phyloP scores from a whole-genome alignment of 2,329 filamentous ascomycete species.

The Talaromyces sp. region DNA sequence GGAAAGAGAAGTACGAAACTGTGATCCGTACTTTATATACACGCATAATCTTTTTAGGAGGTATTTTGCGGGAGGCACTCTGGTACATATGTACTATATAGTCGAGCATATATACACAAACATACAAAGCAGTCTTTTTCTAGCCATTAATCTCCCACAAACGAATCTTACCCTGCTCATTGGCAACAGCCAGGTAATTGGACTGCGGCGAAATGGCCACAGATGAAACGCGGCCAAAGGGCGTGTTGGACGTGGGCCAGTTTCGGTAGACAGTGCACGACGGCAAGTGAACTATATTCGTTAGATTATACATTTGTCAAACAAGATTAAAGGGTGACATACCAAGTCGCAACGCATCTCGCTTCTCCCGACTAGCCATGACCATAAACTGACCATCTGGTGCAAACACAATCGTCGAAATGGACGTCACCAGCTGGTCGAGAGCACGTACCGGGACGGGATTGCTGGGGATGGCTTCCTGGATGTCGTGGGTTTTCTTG shows the following conservation, averaged over 20 bases:
- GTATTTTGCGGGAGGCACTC: background rate
- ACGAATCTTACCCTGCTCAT: slow-evolving; percentile 80
- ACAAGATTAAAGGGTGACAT: slow-evolving; percentile 12
- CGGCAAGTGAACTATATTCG: slow-evolving; percentile 63
- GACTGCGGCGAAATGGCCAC: slow-evolving; percentile 64
- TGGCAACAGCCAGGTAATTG: slow-evolving; percentile 75
- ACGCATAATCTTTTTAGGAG: background rate
- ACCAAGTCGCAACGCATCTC: slow-evolving; percentile 73
- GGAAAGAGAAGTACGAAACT: slow-evolving; percentile 1
- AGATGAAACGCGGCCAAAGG: slow-evolving; percentile 74
- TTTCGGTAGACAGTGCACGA: slow-evolving; percentile 93
- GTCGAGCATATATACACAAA: background rate
- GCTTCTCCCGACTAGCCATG: slow-evolving; percentile 81
- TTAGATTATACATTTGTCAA: background rate
- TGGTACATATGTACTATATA: background rate
- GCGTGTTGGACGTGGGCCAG: slow-evolving; percentile 90
- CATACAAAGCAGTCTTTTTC: background rate
- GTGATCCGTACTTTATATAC: background rate
- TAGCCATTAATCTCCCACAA: slow-evolving; percentile 70
- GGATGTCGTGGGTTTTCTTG: slow-evolving; percentile 19
- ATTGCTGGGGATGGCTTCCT: slow-evolving; percentile 53
- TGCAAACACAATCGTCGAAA: slow-evolving; percentile 74
- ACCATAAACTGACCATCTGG: slow-evolving; percentile 85
- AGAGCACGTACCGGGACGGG: slow-evolving; percentile 70
- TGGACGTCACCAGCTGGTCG: slow-evolving; percentile 82